Evolutionary conservation across 225 moss, liverwort and hornwort genomes (phyloP), one percentile per base, ranked within the genome.

Genomic region (Polytrichum formosum): DNA sequence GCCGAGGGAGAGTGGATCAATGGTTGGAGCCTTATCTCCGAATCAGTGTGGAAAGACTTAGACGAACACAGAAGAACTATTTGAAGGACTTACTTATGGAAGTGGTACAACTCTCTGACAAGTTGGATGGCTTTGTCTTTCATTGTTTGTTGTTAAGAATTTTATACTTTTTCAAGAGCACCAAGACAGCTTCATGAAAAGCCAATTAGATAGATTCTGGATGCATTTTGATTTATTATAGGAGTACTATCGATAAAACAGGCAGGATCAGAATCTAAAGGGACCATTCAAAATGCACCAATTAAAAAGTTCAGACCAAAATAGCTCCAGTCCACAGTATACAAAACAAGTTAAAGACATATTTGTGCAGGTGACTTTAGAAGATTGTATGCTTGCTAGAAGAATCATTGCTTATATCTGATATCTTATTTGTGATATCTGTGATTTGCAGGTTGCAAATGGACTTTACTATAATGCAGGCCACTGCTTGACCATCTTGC

Each of bases 1-100:
- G 98, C 73, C 91, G 94, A 77, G 92, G 94, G 21, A 83, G 91
- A 72, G 97, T 98, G 78, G 94, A 98, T 74, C 94, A 92, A 74
- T 98, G 94, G 83, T 60, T 91, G 76, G 87, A 94, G 66, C 92
- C 89, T 33, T 95, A 92, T 55, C 63, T 92, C 56, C 81, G 95
- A 64, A 85, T 91, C 77, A 89, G 89, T 71, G 77, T 95, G 56
- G 95, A 95, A 67, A 89, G 92, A 73, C 77, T 95, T 59, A 88
- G 88, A 8, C 84, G 80, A 65, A 90, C 95, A 10, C 84, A 84
- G 78, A 92, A 91, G 67, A 92, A 91, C 29, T 91, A 95, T 67
- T 80, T 95, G 65, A 92, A 91, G 76, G 92, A 95, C 68, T 82
- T 95, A 64, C 81, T 95, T 64, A 83, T 95, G 62, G 89, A 95